phyloP scores from a whole-genome alignment of 2,329 filamentous ascomycete genomes.

The Rutstroemia sydowiana region DNA sequence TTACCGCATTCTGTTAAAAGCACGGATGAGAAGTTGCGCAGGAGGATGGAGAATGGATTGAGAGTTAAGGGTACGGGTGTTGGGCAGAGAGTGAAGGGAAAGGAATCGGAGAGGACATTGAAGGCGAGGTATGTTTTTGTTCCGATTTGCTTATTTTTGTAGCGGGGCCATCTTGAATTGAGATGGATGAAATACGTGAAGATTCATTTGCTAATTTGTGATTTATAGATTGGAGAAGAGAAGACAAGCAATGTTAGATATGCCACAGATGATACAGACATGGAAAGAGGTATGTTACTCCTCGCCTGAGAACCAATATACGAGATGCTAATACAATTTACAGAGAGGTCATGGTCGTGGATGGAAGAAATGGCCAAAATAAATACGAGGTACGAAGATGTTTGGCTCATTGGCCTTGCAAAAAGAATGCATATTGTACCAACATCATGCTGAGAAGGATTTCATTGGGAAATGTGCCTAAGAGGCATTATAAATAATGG shows the following conservation, averaged over 20 bases:
- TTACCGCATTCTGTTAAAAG: conserved; percentile 72
- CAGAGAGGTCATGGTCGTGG: conserved; percentile 64
- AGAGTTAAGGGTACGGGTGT: conserved; percentile 88
- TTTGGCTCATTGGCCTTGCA: neutral
- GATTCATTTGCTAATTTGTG: conserved; percentile 13
- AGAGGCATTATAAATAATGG: conserved; percentile 15
- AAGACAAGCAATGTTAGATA: conserved; percentile 86
- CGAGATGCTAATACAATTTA: conserved; percentile 31
- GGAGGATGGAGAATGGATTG: conserved; percentile 70
- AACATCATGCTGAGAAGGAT: conserved; percentile 16
- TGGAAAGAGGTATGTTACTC: conserved; percentile 75
- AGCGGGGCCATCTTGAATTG: no score
- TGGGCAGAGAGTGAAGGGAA: conserved; percentile 91
- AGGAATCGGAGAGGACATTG: conserved; percentile 82
- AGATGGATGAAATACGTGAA: no score
- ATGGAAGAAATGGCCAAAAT: conserved; percentile 67
- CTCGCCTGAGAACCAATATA: neutral
- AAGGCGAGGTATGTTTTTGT: conserved; percentile 54
- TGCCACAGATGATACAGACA: conserved; percentile 83
- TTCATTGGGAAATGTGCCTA: conserved; percentile 19
- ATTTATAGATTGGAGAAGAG: conserved; percentile 68
- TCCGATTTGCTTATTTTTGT: conserved; percentile 20
- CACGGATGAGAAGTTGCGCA: conserved; percentile 60
- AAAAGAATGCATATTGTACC: conserved; percentile 17
- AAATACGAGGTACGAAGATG: conserved; percentile 8